Conservation (phyloP, 192 early-diverging fungal species). For the Mortierella claussenii region DNA sequence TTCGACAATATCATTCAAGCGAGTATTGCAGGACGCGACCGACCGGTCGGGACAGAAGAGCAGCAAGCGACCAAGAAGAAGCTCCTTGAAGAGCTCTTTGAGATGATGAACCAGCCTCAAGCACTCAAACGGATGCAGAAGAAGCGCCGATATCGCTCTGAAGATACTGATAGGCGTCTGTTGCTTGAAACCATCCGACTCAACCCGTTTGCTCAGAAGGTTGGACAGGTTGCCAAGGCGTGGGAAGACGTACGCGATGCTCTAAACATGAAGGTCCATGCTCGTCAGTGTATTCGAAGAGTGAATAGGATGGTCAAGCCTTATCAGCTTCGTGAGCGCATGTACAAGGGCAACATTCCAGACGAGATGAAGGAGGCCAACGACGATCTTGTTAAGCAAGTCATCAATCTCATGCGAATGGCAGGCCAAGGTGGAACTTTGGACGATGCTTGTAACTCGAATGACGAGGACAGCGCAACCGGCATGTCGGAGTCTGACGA, state of each 20-base stretch:
- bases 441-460: conserved; percentile 37
- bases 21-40: conserved; percentile 44
- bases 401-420: conserved; percentile 35
- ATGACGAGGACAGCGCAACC: conserved; percentile 30
- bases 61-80: conserved; percentile 41
- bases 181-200: conserved; percentile 36
- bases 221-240: conserved; percentile 49
- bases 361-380: conserved; percentile 46
- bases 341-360: conserved; percentile 47
- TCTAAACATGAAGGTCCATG: conserved; percentile 49
- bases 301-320: conserved; percentile 53
- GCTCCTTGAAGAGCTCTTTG: conserved; percentile 41
- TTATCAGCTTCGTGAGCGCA: conserved; percentile 42
- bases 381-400: conserved; percentile 42
- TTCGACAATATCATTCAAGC: conserved; percentile 52
- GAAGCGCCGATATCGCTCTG: conserved; percentile 48
- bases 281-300: conserved; percentile 43
- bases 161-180: conserved; percentile 42
- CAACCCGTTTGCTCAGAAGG: conserved; percentile 48
- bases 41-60: conserved; percentile 39
- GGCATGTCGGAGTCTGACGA: conserved; percentile 41
- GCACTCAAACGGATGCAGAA: conserved; percentile 49
- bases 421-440: conserved; percentile 23
- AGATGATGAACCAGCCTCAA: conserved; percentile 53
- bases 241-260: conserved; percentile 53